Evolutionary conservation across 352 stramenopile genomes (phyloP).

Genomic region (Phytophthora lateralis): DNA sequence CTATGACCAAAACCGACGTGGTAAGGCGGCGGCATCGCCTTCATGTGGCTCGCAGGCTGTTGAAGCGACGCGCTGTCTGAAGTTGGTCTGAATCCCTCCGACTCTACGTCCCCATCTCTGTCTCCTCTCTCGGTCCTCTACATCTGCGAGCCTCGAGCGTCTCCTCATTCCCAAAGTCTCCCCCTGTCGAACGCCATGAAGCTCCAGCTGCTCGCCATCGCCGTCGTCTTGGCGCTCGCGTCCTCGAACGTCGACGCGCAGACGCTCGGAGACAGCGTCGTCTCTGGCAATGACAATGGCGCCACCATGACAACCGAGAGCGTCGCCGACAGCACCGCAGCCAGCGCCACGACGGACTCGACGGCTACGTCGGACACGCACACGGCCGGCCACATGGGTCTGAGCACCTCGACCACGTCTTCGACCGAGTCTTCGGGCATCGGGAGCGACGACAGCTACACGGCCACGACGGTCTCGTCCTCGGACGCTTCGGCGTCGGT

Average conservation of each 20-base stretch:
- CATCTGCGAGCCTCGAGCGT: background rate
- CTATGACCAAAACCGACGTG: background rate
- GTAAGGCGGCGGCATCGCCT: conserved; percentile 6
- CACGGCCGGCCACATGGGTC: conserved; percentile 13
- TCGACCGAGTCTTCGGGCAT: conserved; percentile 5
- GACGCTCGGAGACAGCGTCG: conserved; percentile 45
- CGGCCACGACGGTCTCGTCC: conserved; percentile 14
- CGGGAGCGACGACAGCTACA: conserved; percentile 25
- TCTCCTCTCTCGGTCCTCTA: conserved; percentile 26
- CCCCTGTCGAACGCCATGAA: conserved; percentile 28
- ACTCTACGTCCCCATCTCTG: conserved; percentile 27
- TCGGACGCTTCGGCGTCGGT: conserved; percentile 12
- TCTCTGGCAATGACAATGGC: conserved; percentile 39
- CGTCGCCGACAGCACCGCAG: conserved; percentile 19
- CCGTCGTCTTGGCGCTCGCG: conserved; percentile 21
- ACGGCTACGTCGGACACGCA: conserved; percentile 11
- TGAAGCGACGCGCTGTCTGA: conserved; percentile 18
- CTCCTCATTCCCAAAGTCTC: conserved; percentile 22
- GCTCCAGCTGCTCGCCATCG: conserved; percentile 26
- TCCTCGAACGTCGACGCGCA: conserved; percentile 25
- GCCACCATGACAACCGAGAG: conserved; percentile 24
- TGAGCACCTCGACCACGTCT: conserved; percentile 9
- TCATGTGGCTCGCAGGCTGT: conserved; percentile 2
- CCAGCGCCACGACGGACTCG: conserved; percentile 16
- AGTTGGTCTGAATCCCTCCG: conserved; percentile 21